Percentiles rank a stretch among this genome's conserved stretches.
Conservation (phyloP, 805 yeast genomes). For the Lachancea fermentati region DNA sequence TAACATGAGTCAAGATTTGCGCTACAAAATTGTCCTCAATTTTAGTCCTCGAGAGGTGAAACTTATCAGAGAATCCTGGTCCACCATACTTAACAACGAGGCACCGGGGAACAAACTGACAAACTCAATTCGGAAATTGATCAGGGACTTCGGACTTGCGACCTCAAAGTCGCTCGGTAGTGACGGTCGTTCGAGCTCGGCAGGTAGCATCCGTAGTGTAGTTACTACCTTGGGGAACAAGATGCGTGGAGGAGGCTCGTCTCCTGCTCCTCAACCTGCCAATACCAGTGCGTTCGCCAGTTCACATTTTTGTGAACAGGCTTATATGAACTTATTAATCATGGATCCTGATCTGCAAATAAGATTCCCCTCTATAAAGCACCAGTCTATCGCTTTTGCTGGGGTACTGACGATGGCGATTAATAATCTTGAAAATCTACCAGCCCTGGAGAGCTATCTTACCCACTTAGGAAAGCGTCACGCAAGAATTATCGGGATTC, state of each 20-base stretch:
- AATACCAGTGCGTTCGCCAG: conserved; percentile 22
- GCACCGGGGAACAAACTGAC: background rate
- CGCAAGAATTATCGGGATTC: conserved; percentile 67
- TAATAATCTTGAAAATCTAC: conserved; percentile 54
- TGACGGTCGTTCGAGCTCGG: background rate
- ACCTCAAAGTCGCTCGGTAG: background rate
- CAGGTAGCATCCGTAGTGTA: background rate
- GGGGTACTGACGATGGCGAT: conserved; percentile 70
- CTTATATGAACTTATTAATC: conserved; percentile 61
- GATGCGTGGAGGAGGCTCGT: background rate
- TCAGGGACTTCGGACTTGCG: background rate
- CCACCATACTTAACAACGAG: conserved; percentile 35
- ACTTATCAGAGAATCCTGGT: conserved; percentile 36
- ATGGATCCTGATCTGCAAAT: conserved; percentile 57
- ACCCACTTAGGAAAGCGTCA: conserved; percentile 67
- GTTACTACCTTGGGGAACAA: background rate
- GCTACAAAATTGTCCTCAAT: conserved; percentile 27
- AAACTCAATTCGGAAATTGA: background rate
- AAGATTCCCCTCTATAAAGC: conserved; percentile 67
- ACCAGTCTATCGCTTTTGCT: conserved; percentile 76
- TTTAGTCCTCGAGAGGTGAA: conserved; percentile 31
- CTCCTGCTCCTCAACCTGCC: background rate
- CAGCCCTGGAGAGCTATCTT: conserved; percentile 53
- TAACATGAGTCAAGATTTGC: conserved; percentile 16
- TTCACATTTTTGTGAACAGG: conserved; percentile 68